A percentile compares a stretch with the other conserved stretches of the same genome.
phyloP scores from a whole-genome alignment of 1,284 basidiomycete genomes.

The Coniferiporia sulphurascens region DNA sequence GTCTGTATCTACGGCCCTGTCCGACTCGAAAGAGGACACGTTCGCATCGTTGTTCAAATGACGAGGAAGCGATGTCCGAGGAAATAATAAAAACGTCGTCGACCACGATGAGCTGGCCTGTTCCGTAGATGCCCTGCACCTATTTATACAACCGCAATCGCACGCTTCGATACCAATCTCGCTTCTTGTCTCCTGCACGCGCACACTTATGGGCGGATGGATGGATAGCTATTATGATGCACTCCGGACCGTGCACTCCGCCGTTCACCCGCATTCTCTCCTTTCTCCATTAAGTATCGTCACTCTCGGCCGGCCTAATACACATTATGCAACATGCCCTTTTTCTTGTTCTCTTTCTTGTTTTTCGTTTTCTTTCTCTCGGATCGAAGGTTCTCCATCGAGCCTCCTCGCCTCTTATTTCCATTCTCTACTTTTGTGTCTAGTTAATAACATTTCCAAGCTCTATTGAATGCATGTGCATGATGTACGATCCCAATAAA shows the following conservation, averaged over 20 bases:
- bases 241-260: constrained; percentile 4
- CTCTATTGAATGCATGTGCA: neutral
- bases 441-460: neutral
- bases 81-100: neutral
- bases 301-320: neutral
- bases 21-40: neutral
- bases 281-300: neutral
- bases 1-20: neutral
- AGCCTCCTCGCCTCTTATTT: too few species aligned
- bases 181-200: neutral
- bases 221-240: neutral
- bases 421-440: neutral
- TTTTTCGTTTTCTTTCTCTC: neutral
- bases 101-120: neutral
- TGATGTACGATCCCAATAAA: neutral
- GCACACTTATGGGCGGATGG: constrained; percentile 1
- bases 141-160: neutral
- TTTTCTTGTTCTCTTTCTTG: neutral
- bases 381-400: too few species aligned
- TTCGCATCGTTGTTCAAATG: neutral
- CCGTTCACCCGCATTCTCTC: neutral
- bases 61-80: neutral
- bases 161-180: neutral
- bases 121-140: neutral
- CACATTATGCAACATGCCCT: neutral